phyloP scores from a whole-genome alignment of 139 green algal species.

The Chlamydomonas sphaeroides region DNA sequence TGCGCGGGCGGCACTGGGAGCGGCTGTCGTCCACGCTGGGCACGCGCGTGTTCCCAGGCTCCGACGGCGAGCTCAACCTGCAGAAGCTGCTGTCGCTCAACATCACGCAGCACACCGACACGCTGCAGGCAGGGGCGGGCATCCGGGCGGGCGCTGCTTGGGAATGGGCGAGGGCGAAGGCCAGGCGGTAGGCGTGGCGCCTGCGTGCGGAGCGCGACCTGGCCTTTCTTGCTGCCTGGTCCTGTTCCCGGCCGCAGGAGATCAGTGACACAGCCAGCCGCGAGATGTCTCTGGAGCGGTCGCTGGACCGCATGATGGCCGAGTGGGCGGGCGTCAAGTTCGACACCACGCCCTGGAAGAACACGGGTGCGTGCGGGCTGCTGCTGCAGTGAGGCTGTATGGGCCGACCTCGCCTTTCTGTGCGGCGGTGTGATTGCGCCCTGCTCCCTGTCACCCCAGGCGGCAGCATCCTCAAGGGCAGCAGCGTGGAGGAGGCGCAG shows the following conservation, averaged over 20 bases:
- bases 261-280: conserved; percentile 58
- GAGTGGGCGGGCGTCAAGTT: conserved; percentile 63
- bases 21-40: conserved; percentile 50
- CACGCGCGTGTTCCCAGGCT: conserved; percentile 20
- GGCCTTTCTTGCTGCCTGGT: not conserved
- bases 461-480: conserved; percentile 67
- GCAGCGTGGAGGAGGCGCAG: conserved; percentile 65
- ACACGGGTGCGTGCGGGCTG: conserved; percentile 48
- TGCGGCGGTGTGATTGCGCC: no score
- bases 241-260: conserved; percentile 27
- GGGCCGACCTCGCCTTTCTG: no score
- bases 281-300: conserved; percentile 65
- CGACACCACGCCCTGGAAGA: conserved; percentile 60
- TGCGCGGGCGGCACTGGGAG: conserved; percentile 68
- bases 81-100: conserved; percentile 33
- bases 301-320: conserved; percentile 67
- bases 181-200: no score
- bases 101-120: conserved; percentile 36
- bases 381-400: not conserved
- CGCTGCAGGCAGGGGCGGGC: conserved; percentile 17
- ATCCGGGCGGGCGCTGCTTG: no score
- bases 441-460: not conserved
- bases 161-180: no score
- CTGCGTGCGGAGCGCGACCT: no score
- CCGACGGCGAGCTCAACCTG: conserved; percentile 39